phyloP scores from a whole-genome alignment of 345 rosid species.

The Boechera divaricarpa region DNA sequence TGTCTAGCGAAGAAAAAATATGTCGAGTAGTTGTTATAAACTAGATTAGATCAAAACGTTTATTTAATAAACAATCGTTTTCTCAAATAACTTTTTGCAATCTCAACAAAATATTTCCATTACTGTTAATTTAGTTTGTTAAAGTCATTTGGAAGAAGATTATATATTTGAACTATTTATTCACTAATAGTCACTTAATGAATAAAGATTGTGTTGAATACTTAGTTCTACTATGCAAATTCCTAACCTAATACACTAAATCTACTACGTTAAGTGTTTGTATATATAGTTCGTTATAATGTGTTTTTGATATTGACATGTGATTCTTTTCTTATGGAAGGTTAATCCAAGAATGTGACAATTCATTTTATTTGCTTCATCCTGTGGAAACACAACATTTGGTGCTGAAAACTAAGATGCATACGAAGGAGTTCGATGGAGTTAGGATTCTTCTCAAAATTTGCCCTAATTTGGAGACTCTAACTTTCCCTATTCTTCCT shows the following conservation, averaged over 20 bases:
- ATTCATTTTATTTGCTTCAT: constrained; percentile 19
- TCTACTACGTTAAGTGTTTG: not conserved
- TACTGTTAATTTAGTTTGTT: not conserved
- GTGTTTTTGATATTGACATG: not conserved
- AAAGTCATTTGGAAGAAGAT: not conserved
- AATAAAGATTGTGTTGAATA: too few species aligned
- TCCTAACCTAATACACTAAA: not conserved
- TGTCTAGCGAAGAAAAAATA: too few species aligned
- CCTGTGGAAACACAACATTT: constrained; percentile 43
- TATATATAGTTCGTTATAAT: not conserved
- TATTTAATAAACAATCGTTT: not conserved
- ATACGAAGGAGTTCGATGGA: constrained; percentile 47
- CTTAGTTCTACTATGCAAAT: not conserved
- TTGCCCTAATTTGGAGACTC: constrained; percentile 30
- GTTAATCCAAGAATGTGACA: constrained; percentile 27
- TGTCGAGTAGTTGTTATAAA: not conserved
- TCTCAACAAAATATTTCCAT: not conserved
- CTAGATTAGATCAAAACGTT: not conserved
- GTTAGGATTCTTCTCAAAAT: constrained; percentile 48
- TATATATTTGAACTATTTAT: too few species aligned
- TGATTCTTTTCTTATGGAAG: constrained; percentile 32
- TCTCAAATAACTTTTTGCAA: not conserved
- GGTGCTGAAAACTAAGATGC: constrained; percentile 48
- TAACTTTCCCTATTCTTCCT: not conserved
- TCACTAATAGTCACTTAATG: not conserved